Percentiles rank a stretch among this genome's conserved stretches.
Evolutionary conservation across 208 protist genomes (phyloP).

Genomic region (Leishmania major): DNA sequence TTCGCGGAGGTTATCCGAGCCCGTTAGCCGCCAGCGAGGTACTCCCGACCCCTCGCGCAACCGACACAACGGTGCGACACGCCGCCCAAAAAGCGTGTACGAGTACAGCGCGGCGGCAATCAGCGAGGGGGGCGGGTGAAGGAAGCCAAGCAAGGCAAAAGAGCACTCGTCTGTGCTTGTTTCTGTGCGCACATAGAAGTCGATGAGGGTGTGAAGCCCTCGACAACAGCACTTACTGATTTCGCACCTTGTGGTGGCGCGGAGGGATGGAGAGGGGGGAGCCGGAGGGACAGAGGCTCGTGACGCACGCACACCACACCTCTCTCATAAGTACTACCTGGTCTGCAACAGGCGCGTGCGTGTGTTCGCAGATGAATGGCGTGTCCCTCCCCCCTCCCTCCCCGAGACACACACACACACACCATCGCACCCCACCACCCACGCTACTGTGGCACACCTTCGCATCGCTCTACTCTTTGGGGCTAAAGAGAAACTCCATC

Average conservation of each 20-base stretch:
- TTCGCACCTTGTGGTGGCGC: neutral
- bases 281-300: neutral
- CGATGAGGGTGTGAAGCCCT: neutral
- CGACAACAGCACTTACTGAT: neutral
- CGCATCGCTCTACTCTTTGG: constrained; percentile 52
- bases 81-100: neutral
- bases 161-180: neutral
- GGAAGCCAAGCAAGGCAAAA: constrained; percentile 7
- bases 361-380: neutral
- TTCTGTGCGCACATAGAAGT: neutral
- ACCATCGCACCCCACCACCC: neutral
- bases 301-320: neutral
- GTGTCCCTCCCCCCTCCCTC: neutral
- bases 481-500: constrained; percentile 89
- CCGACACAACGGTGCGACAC: neutral
- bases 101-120: neutral
- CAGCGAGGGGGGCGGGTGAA: neutral
- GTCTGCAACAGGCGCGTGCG: neutral
- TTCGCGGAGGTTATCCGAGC: neutral
- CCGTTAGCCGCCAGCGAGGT: neutral
- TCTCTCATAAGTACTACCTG: neutral
- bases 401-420: neutral
- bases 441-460: neutral
- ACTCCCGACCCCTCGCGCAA: neutral
- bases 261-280: neutral